Evolutionary conservation across 2,329 filamentous ascomycete species (phyloP).

Genomic region (Teratosphaeria gauchensis): DNA sequence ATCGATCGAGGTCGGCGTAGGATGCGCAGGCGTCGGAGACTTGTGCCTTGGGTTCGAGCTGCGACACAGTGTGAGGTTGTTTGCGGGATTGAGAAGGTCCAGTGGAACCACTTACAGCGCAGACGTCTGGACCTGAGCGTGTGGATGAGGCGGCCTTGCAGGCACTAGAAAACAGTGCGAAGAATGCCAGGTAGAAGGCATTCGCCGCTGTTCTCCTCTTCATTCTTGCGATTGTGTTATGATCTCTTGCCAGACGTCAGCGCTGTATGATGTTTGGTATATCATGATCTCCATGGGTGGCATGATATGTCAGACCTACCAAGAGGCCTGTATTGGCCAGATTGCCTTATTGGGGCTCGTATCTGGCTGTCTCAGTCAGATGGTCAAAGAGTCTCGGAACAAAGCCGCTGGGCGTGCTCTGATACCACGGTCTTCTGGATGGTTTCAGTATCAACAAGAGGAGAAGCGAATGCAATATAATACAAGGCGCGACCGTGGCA

Average conservation of each 20-base stretch:
- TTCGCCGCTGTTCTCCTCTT: conserved; percentile 15
- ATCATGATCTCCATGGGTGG: not conserved
- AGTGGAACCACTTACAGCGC: conserved; percentile 41
- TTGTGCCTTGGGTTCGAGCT: conserved; percentile 83
- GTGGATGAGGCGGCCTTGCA: conserved; percentile 31
- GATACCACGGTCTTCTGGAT: not conserved
- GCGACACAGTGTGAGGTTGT: conserved; percentile 27
- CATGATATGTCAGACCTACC: not conserved
- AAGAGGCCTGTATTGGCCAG: not conserved
- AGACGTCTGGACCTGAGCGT: conserved; percentile 36
- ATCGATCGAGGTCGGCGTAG: conserved; percentile 75
- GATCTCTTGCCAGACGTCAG: conserved; percentile 6
- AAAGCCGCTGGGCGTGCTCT: not conserved
- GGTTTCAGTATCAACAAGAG: not conserved
- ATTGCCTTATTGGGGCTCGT: not conserved
- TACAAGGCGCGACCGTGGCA: not conserved
- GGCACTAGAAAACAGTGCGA: conserved; percentile 44
- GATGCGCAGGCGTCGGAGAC: conserved; percentile 92
- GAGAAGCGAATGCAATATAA: not conserved
- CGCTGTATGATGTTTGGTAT: not conserved
- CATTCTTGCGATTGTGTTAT: not conserved
- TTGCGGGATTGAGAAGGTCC: conserved; percentile 11
- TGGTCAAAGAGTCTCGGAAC: not conserved
- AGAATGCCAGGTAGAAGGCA: conserved; percentile 52
- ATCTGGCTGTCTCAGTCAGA: not conserved